Base-by-base conservation (phyloP, 352 stramenopile genomes). In the Bremia lactucae region DNA sequence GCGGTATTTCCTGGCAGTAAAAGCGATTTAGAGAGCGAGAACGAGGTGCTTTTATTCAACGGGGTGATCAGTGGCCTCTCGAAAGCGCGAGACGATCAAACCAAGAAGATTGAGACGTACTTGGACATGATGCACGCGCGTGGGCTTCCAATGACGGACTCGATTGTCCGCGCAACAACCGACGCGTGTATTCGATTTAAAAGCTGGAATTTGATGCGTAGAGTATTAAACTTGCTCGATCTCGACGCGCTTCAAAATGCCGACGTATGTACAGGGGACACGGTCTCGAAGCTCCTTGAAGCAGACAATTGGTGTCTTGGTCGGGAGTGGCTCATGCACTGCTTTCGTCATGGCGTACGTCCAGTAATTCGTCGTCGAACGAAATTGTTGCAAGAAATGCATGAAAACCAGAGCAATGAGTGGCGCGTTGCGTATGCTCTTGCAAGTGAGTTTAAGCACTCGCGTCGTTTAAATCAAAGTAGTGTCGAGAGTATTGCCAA, bases 61-160 rank as follows among this genome's bases (percentile, higher is more conserved):
- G 79, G 79, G 33, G 68, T 86, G 20, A 86, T 91, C 40, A 87
- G 72, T 14, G 79, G 79, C 15, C 80, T 91, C 31, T 70, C 62
- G 31, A 91, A 91, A 48, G 71, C 79, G 4, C 63, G 70, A 28
- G 64, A 60, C 25, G 76, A 91, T 49, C 72, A 85, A 48, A 84
- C 76, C 9, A 39, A 49, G 5, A 72, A 82, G 20, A 84, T 91
- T 42, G 49, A 64, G 24, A 47, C 53, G 37, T 87, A 85, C 44
- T 45, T 91, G 24, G 39, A 61, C 3, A 59, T 63, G 16, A 86
- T 89, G 70, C 25, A 48, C 6, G 40, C 46, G 21, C 67, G 63
- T 11, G 57, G 61, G 6, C 59, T 88, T 28, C 52, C 55, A 11
- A 71, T 89, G 46, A 87, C 64, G 14, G 79, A 91, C 59, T 83